Conservation (phyloP, 2,329 filamentous ascomycete species). For the Thielaviopsis populi region DNA sequence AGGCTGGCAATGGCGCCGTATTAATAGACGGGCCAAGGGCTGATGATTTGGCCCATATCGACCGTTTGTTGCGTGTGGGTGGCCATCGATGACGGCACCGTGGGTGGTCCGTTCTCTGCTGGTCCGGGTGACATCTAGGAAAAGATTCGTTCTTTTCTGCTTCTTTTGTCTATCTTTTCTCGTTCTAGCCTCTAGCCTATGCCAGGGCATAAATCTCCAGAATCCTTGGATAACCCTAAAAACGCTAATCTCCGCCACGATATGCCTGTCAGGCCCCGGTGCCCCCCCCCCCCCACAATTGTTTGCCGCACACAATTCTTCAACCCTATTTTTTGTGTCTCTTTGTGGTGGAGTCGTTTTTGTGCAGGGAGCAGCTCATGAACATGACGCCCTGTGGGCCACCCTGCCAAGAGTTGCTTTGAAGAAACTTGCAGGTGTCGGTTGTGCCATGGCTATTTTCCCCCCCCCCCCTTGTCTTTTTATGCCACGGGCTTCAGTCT, state of each 20-base stretch:
- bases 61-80: too few relatives aligned
- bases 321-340: too few relatives aligned
- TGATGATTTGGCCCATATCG: not conserved
- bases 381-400: not conserved
- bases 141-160: too few relatives aligned
- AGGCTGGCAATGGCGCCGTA: not conserved
- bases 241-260: not conserved
- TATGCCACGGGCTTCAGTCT: too few relatives aligned
- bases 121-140: too few relatives aligned
- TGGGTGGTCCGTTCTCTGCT: too few relatives aligned
- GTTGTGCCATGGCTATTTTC: too few relatives aligned
- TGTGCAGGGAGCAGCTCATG: not conserved
- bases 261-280: not conserved
- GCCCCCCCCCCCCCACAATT: too few relatives aligned
- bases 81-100: too few relatives aligned
- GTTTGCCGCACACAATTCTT: not conserved
- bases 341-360: not conserved
- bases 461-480: too few relatives aligned
- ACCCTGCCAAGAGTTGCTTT: not conserved
- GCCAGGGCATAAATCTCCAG: not conserved
- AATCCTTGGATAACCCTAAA: not conserved
- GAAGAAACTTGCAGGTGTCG: too few relatives aligned
- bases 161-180: too few relatives aligned
- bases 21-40: not conserved
- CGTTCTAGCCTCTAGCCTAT: not conserved